These are phyloP conservation scores for Arabis alpina DNA, from an alignment of 345 rosid species.

Conservation along the genomic window DNA sequence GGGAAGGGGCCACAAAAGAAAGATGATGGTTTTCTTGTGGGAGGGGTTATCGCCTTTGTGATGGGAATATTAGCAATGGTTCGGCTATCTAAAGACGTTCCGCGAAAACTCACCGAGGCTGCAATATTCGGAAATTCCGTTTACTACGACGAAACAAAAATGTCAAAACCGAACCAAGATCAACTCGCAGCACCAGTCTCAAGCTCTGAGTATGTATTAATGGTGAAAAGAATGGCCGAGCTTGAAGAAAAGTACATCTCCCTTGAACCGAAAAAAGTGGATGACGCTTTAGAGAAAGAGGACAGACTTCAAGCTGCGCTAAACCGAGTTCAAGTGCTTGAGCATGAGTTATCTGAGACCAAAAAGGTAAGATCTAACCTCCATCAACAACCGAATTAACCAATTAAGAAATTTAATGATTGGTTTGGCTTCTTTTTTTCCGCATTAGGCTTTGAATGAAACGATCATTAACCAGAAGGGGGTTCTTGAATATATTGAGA, in stretches of 20 bases:
- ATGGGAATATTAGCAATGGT: conserved; percentile 70
- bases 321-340: conserved; percentile 59
- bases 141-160: conserved; percentile 9
- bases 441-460: conserved; percentile 56
- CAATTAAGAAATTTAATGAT: neutral
- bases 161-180: conserved; percentile 19
- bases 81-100: conserved; percentile 60
- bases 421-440: conserved; percentile 7
- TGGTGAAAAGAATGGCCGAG: conserved; percentile 72
- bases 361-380: conserved; percentile 58
- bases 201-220: conserved; percentile 51
- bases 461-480: conserved; percentile 48
- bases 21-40: conserved; percentile 44
- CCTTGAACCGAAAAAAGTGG: conserved; percentile 45
- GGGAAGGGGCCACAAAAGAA: conserved; percentile 35
- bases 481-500: conserved; percentile 53
- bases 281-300: conserved; percentile 66
- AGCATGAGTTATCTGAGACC: conserved; percentile 62
- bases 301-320: conserved; percentile 65
- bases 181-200: conserved; percentile 47
- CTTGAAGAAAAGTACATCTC: conserved; percentile 61
- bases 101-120: conserved; percentile 60
- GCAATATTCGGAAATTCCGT: conserved; percentile 48
- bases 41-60: conserved; percentile 61
- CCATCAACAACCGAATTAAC: neutral